These are phyloP conservation scores for Farysia itapuensis DNA, from an alignment of 1,284 basidiomycete species.

Conservation along the genomic window DNA sequence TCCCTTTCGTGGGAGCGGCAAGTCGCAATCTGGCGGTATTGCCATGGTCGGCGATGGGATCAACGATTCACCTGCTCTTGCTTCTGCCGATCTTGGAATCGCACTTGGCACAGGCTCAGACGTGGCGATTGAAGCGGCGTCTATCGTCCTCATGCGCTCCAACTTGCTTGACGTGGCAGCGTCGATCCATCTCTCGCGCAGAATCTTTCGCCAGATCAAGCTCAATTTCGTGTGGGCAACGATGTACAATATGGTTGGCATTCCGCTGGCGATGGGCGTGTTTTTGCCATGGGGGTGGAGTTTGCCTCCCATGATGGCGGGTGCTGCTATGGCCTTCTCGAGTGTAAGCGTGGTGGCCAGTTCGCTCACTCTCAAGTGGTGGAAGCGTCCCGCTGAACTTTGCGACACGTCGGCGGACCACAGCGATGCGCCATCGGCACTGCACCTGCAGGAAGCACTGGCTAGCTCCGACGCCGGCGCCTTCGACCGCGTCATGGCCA, in stretches of 20 bases:
- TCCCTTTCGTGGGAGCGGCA: slow-evolving; percentile 10
- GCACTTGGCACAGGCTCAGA: slow-evolving; percentile 93
- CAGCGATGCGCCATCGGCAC: neutral
- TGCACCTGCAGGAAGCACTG: slow-evolving; percentile 21
- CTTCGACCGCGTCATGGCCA: slow-evolving; percentile 24
- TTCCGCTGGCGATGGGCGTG: slow-evolving; percentile 97
- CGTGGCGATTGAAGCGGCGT: slow-evolving; percentile 95
- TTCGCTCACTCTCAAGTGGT: slow-evolving; percentile 74
- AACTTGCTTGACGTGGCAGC: slow-evolving; percentile 96
- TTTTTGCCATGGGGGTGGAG: slow-evolving; percentile 88
- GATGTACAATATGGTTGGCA: slow-evolving; percentile 84
- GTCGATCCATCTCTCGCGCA: slow-evolving; percentile 82
- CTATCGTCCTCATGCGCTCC: slow-evolving; percentile 94
- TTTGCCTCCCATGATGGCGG: slow-evolving; percentile 97
- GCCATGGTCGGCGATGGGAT: slow-evolving; percentile 93
- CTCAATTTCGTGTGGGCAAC: slow-evolving; percentile 63
- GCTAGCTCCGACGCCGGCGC: slow-evolving; percentile 29
- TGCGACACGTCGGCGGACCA: neutral
- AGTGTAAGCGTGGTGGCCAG: slow-evolving; percentile 93
- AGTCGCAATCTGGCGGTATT: slow-evolving; percentile 22
- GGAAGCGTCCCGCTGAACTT: slow-evolving; percentile 54
- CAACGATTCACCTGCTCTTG: slow-evolving; percentile 96
- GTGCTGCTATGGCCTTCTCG: slow-evolving; percentile 95
- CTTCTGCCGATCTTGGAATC: slow-evolving; percentile 91
- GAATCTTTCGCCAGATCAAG: slow-evolving; percentile 87